Evolutionary conservation across 208 protist species (phyloP).

Genomic region (Ichthyophonus hoferi): DNA sequence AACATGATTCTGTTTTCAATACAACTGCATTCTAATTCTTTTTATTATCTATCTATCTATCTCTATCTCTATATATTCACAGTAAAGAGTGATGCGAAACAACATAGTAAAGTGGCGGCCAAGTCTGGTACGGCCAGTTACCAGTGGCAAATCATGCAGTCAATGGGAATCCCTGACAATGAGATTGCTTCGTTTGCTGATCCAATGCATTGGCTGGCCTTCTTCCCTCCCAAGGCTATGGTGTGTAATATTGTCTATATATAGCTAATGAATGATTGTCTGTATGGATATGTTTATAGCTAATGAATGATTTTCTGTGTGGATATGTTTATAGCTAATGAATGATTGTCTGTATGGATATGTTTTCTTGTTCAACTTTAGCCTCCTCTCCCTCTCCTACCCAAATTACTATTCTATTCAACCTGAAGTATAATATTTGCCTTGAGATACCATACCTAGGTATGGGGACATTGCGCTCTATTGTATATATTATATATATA

Average conservation of each 20-base stretch:
- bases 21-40: neutral
- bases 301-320: no score
- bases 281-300: no score
- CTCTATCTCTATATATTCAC: conserved; percentile 33
- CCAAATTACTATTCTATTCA: no score
- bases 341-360: no score
- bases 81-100: no score
- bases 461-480: conserved; percentile 4
- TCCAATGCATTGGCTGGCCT: conserved; percentile 92
- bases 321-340: no score
- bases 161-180: conserved; percentile 83
- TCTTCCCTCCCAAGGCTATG: conserved; percentile 92
- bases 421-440: no score
- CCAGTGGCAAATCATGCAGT: conserved; percentile 96
- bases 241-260: no score
- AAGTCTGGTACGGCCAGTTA: conserved; percentile 79
- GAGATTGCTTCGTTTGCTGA: conserved; percentile 95
- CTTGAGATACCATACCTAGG: neutral
- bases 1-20: neutral
- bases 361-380: no score
- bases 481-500: conserved; percentile 11
- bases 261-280: no score
- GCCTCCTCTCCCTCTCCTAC: no score
- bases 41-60: neutral
- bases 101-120: conserved; percentile 58